These are phyloP conservation scores for Candida smagusa DNA, from an alignment of 1,139 yeast species.

Conservation along the genomic window DNA sequence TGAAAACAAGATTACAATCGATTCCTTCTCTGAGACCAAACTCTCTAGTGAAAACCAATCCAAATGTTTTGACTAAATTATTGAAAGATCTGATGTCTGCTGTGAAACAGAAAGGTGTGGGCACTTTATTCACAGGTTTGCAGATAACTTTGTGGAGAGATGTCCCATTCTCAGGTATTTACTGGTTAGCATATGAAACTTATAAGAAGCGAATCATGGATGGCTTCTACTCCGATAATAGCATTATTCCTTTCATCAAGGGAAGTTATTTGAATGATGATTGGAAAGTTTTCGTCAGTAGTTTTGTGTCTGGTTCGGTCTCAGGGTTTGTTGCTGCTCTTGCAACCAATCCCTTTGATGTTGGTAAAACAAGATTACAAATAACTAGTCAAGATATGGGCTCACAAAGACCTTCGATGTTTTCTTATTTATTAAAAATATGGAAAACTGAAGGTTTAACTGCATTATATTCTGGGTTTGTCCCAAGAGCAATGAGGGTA, in stretches of 20 bases:
- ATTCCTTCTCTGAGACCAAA: slow-evolving; percentile 46
- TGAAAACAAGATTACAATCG: slow-evolving; percentile 86
- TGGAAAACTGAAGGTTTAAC: slow-evolving; percentile 66
- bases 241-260: slow-evolving; percentile 2
- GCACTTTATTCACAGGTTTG: slow-evolving; percentile 77
- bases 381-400: slow-evolving; percentile 36
- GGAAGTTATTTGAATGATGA: slow-evolving; percentile 26
- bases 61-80: slow-evolving; percentile 44
- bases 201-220: slow-evolving; percentile 29
- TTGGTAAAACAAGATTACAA: slow-evolving; percentile 92
- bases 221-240: slow-evolving; percentile 10
- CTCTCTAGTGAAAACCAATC: slow-evolving; percentile 17
- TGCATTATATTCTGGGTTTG: slow-evolving; percentile 80
- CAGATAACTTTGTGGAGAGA: slow-evolving; percentile 92
- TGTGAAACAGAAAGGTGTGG: slow-evolving; percentile 55
- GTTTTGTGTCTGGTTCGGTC: slow-evolving; percentile 80
- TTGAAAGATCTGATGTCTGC: slow-evolving; percentile 55
- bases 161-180: slow-evolving; percentile 93
- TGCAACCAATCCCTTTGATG: slow-evolving; percentile 92
- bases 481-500: slow-evolving; percentile 83
- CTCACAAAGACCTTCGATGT: slow-evolving; percentile 48
- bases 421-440: slow-evolving; percentile 60
- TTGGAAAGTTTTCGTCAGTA: slow-evolving; percentile 60
- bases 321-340: slow-evolving; percentile 87
- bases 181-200: slow-evolving; percentile 83